These are phyloP conservation scores for Lagenaria siceraria DNA, from an alignment of 306 rosid species.

Conservation along the genomic window DNA sequence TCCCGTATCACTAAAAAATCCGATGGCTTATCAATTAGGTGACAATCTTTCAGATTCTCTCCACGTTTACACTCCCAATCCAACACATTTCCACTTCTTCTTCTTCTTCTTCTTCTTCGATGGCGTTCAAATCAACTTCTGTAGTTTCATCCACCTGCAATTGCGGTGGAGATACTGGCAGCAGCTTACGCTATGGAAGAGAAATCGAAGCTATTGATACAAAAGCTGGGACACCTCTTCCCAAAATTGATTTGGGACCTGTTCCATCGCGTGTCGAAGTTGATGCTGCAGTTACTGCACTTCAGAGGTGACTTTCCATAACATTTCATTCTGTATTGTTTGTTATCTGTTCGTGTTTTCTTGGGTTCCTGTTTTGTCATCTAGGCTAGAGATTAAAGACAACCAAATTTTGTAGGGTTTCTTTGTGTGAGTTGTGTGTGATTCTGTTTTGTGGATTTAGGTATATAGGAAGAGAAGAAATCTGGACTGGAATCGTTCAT, in stretches of 20 bases:
- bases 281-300: constrained; percentile 34
- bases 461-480: not conserved
- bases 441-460: not conserved
- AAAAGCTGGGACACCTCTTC: constrained; percentile 3
- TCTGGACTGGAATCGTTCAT: not conserved
- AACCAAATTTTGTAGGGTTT: not conserved
- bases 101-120: not conserved
- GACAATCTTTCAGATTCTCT: not conserved
- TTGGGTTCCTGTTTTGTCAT: not conserved
- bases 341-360: not conserved
- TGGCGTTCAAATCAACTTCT: not conserved
- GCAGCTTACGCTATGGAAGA: not conserved
- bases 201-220: not conserved
- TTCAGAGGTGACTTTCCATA: constrained; percentile 21
- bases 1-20: not conserved
- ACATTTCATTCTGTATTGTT: not conserved
- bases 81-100: not conserved
- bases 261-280: constrained; percentile 52
- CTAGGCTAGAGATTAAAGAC: not conserved
- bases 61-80: not conserved
- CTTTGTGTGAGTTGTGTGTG: not conserved
- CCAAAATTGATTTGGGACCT: constrained; percentile 21
- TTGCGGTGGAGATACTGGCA: not conserved
- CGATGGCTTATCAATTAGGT: not conserved
- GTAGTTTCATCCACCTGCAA: not conserved